Evolutionary conservation across 768 basidiomycete species (phyloP), one percentile per base, ranked within the genome.

Genomic region (Obba rivulosa): DNA sequence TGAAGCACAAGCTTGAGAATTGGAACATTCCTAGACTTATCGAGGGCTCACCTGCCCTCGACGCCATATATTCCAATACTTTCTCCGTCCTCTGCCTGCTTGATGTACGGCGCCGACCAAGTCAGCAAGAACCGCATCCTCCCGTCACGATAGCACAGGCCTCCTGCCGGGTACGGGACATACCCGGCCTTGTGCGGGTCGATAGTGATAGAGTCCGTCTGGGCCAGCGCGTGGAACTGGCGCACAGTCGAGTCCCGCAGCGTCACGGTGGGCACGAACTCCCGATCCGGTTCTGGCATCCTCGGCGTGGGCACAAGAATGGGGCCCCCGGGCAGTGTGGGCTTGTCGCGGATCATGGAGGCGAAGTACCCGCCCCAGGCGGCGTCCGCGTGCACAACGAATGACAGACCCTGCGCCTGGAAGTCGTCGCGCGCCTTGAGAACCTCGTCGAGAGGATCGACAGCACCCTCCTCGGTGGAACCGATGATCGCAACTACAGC

Each of bases 341-440:
- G 37, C 21, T 40, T 46, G 25, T 59, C 56, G 24, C 58, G 59
- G 25, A 68, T 51, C 55, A 66, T 65, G 3, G 63, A 61, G 3
- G 64, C 57, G 48, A 75, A 77, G 55, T 75, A 76, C 4, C 68
- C 70, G 4, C 75, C 74, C 75, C 73, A 75, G 1, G 74, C 74
- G 4, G 68, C 74, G 48, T 76, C 73, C 16, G 65, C 69, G 44
- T 75, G 74, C 4, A 75, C 50, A 17, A 73, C 25, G 53, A 75
- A 75, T 1, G 57, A 62, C 13, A 75, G 55, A 0, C 72, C 73
- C 22, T 39, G 20, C 18, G 28, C 47, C 43, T 59, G 56, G 20
- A 61, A 65, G 52, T 68, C 57, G 4, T 63, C 46, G 2, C 72
- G 67, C 3, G 74, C 46, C 0, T 55, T 46, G 23, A 74, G 34